These are phyloP conservation scores for Aschersonia sp. DNA, from an alignment of 2,329 filamentous ascomycete genomes.

Conservation along the genomic window DNA sequence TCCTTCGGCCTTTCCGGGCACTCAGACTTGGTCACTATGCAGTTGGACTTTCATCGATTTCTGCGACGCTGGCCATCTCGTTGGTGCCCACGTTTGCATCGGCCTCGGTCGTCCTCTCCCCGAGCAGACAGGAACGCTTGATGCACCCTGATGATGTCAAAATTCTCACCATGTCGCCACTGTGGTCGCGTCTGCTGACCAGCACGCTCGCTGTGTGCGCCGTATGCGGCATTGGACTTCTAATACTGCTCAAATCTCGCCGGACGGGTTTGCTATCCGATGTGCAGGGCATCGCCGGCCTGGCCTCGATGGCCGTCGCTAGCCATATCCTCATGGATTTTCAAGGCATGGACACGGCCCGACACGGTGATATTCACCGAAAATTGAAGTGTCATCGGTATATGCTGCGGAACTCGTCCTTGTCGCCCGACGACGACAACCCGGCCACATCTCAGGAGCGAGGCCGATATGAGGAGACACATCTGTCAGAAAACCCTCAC, in stretches of 20 bases:
- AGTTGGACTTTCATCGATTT: slow-evolving; percentile 50
- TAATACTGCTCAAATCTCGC: slow-evolving; percentile 46
- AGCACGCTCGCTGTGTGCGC: slow-evolving; percentile 42
- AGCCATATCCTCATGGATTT: slow-evolving; percentile 64
- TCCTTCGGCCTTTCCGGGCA: slow-evolving; percentile 49
- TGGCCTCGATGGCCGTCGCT: slow-evolving; percentile 62
- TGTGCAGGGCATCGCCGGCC: slow-evolving; percentile 58
- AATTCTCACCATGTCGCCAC: slow-evolving; percentile 36
- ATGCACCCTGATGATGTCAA: slow-evolving; percentile 29
- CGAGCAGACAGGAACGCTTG: slow-evolving; percentile 30
- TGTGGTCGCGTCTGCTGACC: slow-evolving; percentile 49
- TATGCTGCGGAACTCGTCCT: slow-evolving; percentile 53
- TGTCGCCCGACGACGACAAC: slow-evolving; percentile 47
- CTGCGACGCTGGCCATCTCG: slow-evolving; percentile 51
- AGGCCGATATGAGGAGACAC: slow-evolving; percentile 32
- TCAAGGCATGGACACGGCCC: slow-evolving; percentile 54
- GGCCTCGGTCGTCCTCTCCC: slow-evolving; percentile 43
- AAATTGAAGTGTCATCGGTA: slow-evolving; percentile 54
- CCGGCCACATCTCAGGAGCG: slow-evolving; percentile 23
- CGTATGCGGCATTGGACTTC: slow-evolving; percentile 38
- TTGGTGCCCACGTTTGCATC: slow-evolving; percentile 55
- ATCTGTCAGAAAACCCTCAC: slow-evolving; percentile 47
- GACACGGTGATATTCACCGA: slow-evolving; percentile 51
- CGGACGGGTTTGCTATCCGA: slow-evolving; percentile 53
- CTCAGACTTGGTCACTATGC: slow-evolving; percentile 51